Conservation (phyloP, 129 eudicot genomes). For the sunflower (Helianthus annuus) region DNA sequence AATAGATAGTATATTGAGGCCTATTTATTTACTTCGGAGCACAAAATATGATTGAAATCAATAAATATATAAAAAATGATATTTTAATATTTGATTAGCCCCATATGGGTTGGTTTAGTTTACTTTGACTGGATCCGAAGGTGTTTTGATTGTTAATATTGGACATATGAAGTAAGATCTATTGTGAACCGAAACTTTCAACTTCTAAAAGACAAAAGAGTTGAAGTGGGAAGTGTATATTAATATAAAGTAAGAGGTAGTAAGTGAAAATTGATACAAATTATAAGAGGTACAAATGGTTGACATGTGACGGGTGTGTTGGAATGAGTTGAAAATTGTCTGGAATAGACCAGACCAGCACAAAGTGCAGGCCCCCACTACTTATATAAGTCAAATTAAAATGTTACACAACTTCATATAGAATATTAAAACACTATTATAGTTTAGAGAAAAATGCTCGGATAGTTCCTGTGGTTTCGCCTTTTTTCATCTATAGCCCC, state of each 20-base stretch:
- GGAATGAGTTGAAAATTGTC: conserved; percentile 34
- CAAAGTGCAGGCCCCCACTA: conserved; percentile 23
- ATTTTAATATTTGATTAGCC: too few relatives aligned
- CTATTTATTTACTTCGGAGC: too few relatives aligned
- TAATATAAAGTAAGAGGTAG: conserved; percentile 9
- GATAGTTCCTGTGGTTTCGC: too few relatives aligned
- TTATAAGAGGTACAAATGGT: not conserved
- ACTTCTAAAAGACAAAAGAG: too few relatives aligned
- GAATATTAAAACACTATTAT: too few relatives aligned
- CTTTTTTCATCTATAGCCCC: too few relatives aligned
- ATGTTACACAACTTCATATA: conserved; percentile 1
- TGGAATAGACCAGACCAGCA: conserved; percentile 23
- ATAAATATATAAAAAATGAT: too few relatives aligned
- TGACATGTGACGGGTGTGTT: conserved; percentile 34
- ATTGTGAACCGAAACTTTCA: too few relatives aligned
- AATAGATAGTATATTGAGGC: too few relatives aligned
- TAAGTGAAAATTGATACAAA: conserved; percentile 1
- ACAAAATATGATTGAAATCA: too few relatives aligned
- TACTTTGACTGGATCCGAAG: not conserved
- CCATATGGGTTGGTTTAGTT: too few relatives aligned
- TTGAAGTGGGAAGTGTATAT: not conserved
- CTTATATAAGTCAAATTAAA: not conserved
- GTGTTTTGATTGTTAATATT: not conserved
- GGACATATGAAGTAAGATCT: not conserved
- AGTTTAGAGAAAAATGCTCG: too few relatives aligned